Conservation (phyloP, 768 basidiomycete genomes). For the Pilatotrama ljubarskyi region DNA sequence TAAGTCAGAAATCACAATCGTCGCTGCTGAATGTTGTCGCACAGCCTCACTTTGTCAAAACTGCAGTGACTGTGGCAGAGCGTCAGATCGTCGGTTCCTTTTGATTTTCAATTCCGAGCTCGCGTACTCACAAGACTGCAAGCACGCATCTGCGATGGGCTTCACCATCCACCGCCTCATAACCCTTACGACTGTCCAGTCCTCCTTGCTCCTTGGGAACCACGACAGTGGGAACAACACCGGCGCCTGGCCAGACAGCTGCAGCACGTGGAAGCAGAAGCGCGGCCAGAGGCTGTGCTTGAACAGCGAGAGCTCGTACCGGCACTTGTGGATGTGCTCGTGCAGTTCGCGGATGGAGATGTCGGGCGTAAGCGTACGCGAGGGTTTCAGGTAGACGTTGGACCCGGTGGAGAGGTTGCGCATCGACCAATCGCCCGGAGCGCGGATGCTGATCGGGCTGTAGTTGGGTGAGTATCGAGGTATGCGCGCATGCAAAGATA, state of each 20-base stretch:
- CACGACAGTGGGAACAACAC: slow-evolving; percentile 21
- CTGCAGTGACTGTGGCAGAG: slow-evolving; percentile 16
- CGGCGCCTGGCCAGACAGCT: slow-evolving; percentile 25
- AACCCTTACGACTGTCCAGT: background rate
- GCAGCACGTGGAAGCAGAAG: slow-evolving; percentile 20
- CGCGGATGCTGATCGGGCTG: slow-evolving; percentile 27
- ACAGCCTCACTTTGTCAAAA: slow-evolving; percentile 26
- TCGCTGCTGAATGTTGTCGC: background rate
- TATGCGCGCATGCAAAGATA: background rate
- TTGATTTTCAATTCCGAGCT: no score
- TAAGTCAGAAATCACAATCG: background rate
- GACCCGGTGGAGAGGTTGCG: slow-evolving; percentile 27
- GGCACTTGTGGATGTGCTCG: slow-evolving; percentile 26
- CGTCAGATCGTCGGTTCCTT: background rate
- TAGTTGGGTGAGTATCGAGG: background rate
- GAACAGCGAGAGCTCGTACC: slow-evolving; percentile 23
- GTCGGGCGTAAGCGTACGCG: slow-evolving; percentile 1
- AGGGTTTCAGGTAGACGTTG: slow-evolving; percentile 24
- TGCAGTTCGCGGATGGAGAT: slow-evolving; percentile 19
- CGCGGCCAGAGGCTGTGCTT: slow-evolving; percentile 25
- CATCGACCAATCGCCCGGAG: slow-evolving; percentile 29
- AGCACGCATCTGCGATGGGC: slow-evolving; percentile 16
- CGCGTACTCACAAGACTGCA: slow-evolving; percentile 22
- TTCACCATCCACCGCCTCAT: slow-evolving; percentile 14
- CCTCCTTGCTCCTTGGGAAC: slow-evolving; percentile 15